phyloP scores from a whole-genome alignment of 2,329 filamentous ascomycete genomes.

The Albophoma yamanashiensis region DNA sequence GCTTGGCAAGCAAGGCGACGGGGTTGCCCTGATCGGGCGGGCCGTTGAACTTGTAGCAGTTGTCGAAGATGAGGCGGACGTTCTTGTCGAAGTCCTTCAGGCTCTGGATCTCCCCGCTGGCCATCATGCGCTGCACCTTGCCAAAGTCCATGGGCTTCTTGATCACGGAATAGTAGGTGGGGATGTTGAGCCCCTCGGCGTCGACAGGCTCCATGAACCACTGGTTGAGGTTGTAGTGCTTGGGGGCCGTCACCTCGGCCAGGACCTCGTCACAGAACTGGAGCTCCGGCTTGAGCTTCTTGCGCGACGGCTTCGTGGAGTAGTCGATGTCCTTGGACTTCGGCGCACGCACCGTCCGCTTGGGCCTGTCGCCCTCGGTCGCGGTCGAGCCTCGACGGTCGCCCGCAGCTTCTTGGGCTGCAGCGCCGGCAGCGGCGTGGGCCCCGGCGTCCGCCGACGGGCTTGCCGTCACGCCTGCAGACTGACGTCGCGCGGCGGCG shows the following conservation, averaged over 20 bases:
- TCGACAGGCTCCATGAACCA: slow-evolving; percentile 82
- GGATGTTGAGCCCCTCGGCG: slow-evolving; percentile 86
- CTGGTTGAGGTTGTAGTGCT: slow-evolving; percentile 55
- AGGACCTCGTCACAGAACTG: slow-evolving; percentile 82
- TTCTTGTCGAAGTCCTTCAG: slow-evolving; percentile 81
- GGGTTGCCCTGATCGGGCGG: slow-evolving; percentile 48
- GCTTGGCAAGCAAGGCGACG: slow-evolving; percentile 60
- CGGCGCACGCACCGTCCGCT: slow-evolving; percentile 86
- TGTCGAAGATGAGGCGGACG: slow-evolving; percentile 72
- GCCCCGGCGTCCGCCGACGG: slow-evolving; percentile 13
- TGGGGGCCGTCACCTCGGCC: slow-evolving; percentile 64
- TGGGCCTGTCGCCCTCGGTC: slow-evolving; percentile 68
- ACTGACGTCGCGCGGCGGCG: slow-evolving; percentile 14
- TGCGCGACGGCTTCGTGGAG: slow-evolving; percentile 61
- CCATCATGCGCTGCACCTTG: slow-evolving; percentile 71
- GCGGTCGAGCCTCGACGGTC: slow-evolving; percentile 61
- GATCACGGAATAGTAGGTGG: slow-evolving; percentile 84
- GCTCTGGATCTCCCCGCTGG: slow-evolving; percentile 66
- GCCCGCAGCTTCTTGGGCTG: slow-evolving; percentile 9
- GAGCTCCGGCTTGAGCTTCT: slow-evolving; percentile 81
- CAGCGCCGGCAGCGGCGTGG: slow-evolving; percentile 7
- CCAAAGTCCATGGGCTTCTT: slow-evolving; percentile 94
- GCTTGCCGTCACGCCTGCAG: slow-evolving; percentile 17
- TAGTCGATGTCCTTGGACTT: slow-evolving; percentile 90
- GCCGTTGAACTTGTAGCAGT: slow-evolving; percentile 85